Conservation (phyloP, 371 early-diverging fungal species). For the Mucor sp. region DNA sequence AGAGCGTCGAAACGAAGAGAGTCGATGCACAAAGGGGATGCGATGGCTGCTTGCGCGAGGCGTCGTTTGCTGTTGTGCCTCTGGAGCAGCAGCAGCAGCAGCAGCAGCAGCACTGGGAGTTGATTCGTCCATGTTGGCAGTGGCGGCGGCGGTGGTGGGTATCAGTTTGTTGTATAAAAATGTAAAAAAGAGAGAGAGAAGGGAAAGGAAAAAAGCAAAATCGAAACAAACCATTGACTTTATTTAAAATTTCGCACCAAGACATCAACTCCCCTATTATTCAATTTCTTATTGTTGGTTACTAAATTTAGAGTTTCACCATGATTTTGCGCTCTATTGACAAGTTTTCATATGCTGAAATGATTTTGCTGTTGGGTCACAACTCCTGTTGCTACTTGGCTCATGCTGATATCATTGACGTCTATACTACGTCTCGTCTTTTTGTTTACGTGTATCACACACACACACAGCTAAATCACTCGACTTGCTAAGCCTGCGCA, state of each 20-base stretch:
- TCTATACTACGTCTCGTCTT: no score
- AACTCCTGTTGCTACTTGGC: background rate
- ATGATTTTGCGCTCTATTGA: background rate
- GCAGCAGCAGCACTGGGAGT: background rate
- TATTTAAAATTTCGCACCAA: background rate
- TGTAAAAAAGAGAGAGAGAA: background rate
- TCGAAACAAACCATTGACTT: background rate
- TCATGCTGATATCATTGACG: background rate
- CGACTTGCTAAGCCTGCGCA: background rate
- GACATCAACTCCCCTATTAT: background rate
- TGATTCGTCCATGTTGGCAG: slow-evolving; percentile 8
- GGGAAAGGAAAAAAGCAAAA: background rate
- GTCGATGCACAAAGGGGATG: slow-evolving; percentile 25
- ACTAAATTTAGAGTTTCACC: slow-evolving; percentile 2
- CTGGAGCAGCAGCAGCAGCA: no score
- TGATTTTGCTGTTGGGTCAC: background rate
- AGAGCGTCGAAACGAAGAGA: slow-evolving; percentile 19
- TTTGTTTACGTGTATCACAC: background rate
- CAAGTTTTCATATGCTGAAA: background rate
- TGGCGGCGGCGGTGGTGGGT: no score
- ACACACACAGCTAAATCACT: no score
- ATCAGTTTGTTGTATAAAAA: background rate
- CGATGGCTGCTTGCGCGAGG: slow-evolving; percentile 12
- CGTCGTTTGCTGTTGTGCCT: background rate
- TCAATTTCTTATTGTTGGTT: background rate